A percentile compares a stretch with the other conserved stretches of the same genome.
Conservation (phyloP, 805 yeast species). For the Tetrapisispora iriomotensis region DNA sequence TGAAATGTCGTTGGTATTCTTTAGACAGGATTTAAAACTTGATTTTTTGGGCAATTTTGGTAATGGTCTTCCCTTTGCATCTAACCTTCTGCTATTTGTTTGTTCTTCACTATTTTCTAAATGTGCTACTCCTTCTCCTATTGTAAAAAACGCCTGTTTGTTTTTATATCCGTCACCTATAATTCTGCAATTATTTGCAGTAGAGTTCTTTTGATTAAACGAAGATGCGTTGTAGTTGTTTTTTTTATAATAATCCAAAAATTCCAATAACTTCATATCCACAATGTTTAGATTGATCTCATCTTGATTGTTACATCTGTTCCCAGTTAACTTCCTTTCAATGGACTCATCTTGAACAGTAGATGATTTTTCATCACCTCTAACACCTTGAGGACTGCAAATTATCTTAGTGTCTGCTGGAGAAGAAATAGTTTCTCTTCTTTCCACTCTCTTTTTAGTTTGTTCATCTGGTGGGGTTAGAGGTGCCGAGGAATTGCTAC, state of each 20-base stretch:
- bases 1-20: conserved; percentile 6
- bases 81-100: background rate
- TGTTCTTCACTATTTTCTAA: background rate
- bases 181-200: background rate
- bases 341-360: background rate
- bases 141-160: background rate
- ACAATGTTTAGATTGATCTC: conserved; percentile 8
- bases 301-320: background rate
- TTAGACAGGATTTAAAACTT: conserved; percentile 40
- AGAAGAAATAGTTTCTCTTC: background rate
- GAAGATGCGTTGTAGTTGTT: conserved; percentile 7
- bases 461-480: background rate
- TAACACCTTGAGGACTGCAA: too few relatives aligned
- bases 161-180: background rate
- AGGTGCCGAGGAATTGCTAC: background rate
- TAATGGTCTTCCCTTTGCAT: conserved; percentile 36
- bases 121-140: background rate
- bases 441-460: background rate
- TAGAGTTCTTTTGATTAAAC: background rate
- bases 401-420: background rate
- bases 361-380: too few relatives aligned
- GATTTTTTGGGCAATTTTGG: conserved; percentile 44
- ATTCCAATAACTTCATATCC: conserved; percentile 40
- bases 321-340: background rate
- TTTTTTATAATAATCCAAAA: conserved; percentile 32